These are phyloP conservation scores for Emmonsia crescens DNA, from an alignment of 2,329 filamentous ascomycete genomes.

Conservation along the genomic window DNA sequence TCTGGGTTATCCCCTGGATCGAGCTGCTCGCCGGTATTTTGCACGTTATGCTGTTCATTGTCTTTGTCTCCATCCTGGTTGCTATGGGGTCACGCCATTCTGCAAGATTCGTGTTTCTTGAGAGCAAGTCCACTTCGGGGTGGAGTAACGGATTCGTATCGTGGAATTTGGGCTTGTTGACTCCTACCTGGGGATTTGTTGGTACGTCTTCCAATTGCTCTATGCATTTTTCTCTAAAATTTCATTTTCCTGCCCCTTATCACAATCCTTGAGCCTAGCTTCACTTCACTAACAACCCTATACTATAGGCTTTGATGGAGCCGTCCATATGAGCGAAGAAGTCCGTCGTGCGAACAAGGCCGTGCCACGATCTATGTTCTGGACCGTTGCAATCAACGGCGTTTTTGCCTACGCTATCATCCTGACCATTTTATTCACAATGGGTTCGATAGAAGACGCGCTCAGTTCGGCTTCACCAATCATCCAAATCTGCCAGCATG, in stretches of 20 bases:
- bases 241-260: background rate
- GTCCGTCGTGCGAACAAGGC: constrained; percentile 36
- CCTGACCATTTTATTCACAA: constrained; percentile 34
- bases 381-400: constrained; percentile 35
- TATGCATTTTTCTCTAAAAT: background rate
- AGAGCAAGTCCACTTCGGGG: constrained; percentile 19
- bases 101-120: constrained; percentile 24
- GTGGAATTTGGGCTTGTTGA: constrained; percentile 30
- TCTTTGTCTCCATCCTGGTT: constrained; percentile 27
- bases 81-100: constrained; percentile 23
- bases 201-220: constrained; percentile 14
- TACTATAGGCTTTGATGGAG: constrained; percentile 36
- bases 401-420: constrained; percentile 33
- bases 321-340: constrained; percentile 40
- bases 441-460: constrained; percentile 30
- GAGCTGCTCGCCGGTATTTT: constrained; percentile 28
- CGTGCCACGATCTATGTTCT: constrained; percentile 37
- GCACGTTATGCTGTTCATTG: constrained; percentile 27
- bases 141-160: constrained; percentile 26
- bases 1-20: constrained; percentile 31
- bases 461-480: constrained; percentile 30
- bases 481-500: constrained; percentile 33
- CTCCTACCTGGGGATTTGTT: constrained; percentile 24
- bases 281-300: background rate
- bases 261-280: background rate